phyloP scores from a whole-genome alignment of 2,329 filamentous ascomycete species.

The Colletotrichum sp. region DNA sequence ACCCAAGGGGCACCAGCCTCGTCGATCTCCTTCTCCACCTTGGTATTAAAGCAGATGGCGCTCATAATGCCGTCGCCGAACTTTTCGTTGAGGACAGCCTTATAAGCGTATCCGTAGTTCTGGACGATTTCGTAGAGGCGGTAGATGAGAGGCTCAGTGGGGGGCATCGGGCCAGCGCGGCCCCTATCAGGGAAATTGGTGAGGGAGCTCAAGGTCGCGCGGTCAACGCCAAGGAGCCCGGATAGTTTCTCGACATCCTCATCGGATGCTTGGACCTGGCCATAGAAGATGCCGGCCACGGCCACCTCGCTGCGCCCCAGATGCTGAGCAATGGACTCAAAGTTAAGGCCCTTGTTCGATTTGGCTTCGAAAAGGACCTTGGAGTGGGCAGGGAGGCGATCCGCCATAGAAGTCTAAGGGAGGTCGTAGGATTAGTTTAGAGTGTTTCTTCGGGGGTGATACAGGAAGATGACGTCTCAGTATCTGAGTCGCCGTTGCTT shows the following conservation, averaged over 20 bases:
- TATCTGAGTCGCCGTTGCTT: too few species aligned
- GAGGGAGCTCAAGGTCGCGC: constrained; percentile 65
- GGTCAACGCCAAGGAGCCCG: constrained; percentile 65
- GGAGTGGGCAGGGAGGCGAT: constrained; percentile 73
- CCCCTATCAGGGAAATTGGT: constrained; percentile 82
- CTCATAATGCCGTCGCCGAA: constrained; percentile 96
- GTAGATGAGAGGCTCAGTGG: constrained; percentile 87
- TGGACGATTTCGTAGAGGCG: constrained; percentile 92
- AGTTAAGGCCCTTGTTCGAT: constrained; percentile 74
- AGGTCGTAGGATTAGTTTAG: background rate
- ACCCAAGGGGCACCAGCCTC: constrained; percentile 82
- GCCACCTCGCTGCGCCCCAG: constrained; percentile 84
- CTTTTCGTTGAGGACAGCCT: constrained; percentile 95
- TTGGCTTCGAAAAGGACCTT: constrained; percentile 83
- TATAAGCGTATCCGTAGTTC: constrained; percentile 96
- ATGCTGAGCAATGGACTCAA: constrained; percentile 76
- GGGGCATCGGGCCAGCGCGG: constrained; percentile 80
- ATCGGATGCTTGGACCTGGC: constrained; percentile 75
- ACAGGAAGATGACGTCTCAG: background rate
- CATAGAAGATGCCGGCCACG: constrained; percentile 89
- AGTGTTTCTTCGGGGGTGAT: background rate
- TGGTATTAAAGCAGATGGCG: constrained; percentile 88
- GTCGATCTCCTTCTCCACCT: constrained; percentile 93
- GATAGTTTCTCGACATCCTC: constrained; percentile 74
- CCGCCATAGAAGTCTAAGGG: constrained; percentile 65